Percentiles rank a stretch among this genome's conserved stretches.
Evolutionary conservation across 2,329 filamentous ascomycete species (phyloP).

Genomic region (Venturia oleaginea): DNA sequence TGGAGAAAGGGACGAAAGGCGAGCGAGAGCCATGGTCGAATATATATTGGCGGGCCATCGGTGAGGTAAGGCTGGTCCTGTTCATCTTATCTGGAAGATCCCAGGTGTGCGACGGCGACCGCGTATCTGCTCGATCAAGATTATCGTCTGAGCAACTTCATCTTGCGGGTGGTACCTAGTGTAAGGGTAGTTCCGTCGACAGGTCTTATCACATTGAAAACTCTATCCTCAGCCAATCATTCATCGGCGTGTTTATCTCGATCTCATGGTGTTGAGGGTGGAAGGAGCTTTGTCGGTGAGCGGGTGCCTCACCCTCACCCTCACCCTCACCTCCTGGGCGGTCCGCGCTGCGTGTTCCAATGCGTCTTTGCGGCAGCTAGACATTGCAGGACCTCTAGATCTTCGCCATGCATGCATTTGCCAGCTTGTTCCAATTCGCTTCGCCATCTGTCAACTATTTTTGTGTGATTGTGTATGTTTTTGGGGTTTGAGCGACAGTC

Average conservation of each 20-base stretch:
- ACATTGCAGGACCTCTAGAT: neutral
- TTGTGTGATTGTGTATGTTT: too few relatives aligned
- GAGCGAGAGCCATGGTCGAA: neutral
- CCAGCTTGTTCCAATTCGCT: neutral
- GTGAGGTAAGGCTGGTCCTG: neutral
- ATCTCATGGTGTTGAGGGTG: neutral
- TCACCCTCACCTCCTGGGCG: neutral
- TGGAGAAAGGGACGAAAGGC: neutral
- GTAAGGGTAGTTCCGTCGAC: neutral
- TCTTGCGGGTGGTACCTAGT: neutral
- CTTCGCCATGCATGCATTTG: neutral
- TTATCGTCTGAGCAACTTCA: neutral
- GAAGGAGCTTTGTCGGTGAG: neutral
- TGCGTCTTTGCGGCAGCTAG: neutral
- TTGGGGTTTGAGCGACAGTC: neutral
- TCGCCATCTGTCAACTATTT: too few relatives aligned
- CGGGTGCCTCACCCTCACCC: neutral
- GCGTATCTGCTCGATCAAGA: neutral
- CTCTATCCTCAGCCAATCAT: neutral
- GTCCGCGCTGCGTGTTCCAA: too few relatives aligned
- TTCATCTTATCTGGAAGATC: neutral
- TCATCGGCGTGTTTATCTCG: neutral
- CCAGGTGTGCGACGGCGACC: neutral
- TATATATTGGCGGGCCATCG: too few relatives aligned
- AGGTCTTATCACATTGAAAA: neutral